phyloP scores from a whole-genome alignment of 1,284 basidiomycete species.

The Caloboletus inedulis region DNA sequence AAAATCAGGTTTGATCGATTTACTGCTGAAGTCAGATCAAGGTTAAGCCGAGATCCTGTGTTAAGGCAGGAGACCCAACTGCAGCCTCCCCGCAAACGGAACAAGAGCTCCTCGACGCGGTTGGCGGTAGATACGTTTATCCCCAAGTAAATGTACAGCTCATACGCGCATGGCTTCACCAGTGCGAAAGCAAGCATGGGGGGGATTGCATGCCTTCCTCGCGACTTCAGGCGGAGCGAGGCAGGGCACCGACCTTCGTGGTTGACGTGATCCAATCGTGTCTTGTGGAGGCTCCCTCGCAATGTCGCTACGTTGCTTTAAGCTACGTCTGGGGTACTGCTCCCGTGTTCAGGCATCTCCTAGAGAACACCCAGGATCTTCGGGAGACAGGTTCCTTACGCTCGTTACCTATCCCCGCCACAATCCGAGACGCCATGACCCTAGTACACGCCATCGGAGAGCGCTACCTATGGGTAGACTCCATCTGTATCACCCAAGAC shows the following conservation, averaged over 20 bases:
- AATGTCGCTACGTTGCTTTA: conserved; percentile 22
- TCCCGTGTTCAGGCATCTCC: conserved; percentile 15
- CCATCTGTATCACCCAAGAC: conserved; percentile 24
- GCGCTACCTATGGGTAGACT: conserved; percentile 27
- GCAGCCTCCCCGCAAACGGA: background rate
- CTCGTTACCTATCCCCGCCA: conserved; percentile 15
- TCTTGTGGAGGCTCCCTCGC: conserved; percentile 12
- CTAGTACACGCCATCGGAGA: conserved; percentile 22
- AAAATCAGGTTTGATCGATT: background rate
- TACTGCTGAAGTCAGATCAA: conserved; percentile 9
- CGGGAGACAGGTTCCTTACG: conserved; percentile 4
- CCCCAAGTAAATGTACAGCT: conserved; percentile 6
- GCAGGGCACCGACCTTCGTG: conserved; percentile 11
- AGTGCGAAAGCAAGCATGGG: conserved; percentile 16
- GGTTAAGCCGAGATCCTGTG: conserved; percentile 2
- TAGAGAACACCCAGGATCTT: conserved; percentile 13
- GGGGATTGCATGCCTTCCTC: conserved; percentile 5
- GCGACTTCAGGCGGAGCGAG: background rate
- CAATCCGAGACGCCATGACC: conserved; percentile 22
- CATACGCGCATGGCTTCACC: conserved; percentile 18
- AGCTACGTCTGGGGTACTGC: conserved; percentile 23
- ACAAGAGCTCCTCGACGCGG: conserved; percentile 5
- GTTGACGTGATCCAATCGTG: conserved; percentile 19
- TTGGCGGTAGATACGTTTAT: conserved; percentile 18
- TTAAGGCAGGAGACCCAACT: background rate